These are phyloP conservation scores for Schwanniomyces etchellsii DNA, from an alignment of 1,139 yeast genomes.

Conservation along the genomic window DNA sequence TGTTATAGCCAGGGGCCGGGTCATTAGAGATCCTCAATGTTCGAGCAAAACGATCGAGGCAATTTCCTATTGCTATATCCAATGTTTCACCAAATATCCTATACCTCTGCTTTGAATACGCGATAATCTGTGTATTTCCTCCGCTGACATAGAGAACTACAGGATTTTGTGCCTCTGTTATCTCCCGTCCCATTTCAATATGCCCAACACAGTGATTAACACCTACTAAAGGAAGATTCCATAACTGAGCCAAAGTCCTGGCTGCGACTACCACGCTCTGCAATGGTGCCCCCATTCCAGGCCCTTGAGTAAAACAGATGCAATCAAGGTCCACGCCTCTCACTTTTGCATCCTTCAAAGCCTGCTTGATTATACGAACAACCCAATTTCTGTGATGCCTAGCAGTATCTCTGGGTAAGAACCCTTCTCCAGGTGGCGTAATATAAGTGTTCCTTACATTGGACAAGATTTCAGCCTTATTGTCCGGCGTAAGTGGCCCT, in stretches of 20 bases:
- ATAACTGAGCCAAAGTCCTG: conserved; percentile 72
- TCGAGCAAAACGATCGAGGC: conserved; percentile 93
- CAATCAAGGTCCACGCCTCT: conserved; percentile 66
- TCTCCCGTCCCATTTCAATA: conserved; percentile 98
- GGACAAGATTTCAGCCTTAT: conserved; percentile 71
- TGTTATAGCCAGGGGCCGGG: conserved; percentile 97
- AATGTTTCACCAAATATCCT: conserved; percentile 95
- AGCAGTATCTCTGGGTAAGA: conserved; percentile 92
- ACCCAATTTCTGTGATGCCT: conserved; percentile 96
- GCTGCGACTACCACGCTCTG: conserved; percentile 94
- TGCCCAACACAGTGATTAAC: conserved; percentile 98
- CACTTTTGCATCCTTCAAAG: conserved; percentile 62
- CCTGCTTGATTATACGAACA: conserved; percentile 65
- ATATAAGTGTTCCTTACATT: conserved; percentile 91
- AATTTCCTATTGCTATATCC: conserved; percentile 96
- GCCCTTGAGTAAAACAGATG: conserved; percentile 95
- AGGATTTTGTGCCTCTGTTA: conserved; percentile 92
- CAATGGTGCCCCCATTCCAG: conserved; percentile 99
- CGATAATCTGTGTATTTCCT: conserved; percentile 97
- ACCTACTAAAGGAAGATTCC: conserved; percentile 84
- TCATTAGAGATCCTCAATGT: conserved; percentile 82
- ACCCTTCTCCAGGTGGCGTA: conserved; percentile 98
- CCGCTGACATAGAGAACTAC: conserved; percentile 96
- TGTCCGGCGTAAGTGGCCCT: conserved; percentile 45
- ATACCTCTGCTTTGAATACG: conserved; percentile 87